phyloP scores from a whole-genome alignment of 441 rosid species.

The Sinapis alba region DNA sequence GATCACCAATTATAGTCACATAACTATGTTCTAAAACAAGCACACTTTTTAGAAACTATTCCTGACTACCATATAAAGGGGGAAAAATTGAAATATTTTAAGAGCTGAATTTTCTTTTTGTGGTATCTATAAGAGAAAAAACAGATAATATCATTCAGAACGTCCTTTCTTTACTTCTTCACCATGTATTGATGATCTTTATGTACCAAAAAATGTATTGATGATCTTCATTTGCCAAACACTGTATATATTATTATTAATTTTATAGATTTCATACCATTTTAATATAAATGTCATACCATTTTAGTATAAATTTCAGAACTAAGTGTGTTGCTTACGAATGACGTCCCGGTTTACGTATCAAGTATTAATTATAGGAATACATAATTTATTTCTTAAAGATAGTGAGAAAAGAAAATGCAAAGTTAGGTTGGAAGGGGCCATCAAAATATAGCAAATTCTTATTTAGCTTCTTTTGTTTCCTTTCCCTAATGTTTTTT shows the following conservation, averaged over 20 bases:
- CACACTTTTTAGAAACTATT: not conserved
- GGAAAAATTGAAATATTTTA: not conserved
- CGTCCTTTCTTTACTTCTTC: constrained; percentile 2
- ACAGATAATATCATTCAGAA: not conserved
- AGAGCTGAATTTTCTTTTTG: not conserved
- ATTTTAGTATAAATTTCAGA: not conserved
- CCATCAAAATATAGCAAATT: constrained; percentile 26
- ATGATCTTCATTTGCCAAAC: not conserved
- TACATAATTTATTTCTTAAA: constrained; percentile 1
- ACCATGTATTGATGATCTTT: constrained; percentile 23
- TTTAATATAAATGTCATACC: too few relatives aligned
- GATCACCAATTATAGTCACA: not conserved
- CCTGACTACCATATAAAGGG: not conserved
- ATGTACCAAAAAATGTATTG: not conserved
- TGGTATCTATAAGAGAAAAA: not conserved
- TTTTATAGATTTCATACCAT: not conserved
- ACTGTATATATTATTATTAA: not conserved
- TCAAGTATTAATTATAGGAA: constrained; percentile 13
- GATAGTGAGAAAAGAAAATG: constrained; percentile 13
- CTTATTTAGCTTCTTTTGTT: not conserved
- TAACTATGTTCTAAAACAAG: not conserved
- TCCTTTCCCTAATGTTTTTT: not conserved
- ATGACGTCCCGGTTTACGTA: constrained; percentile 39
- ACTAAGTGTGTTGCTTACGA: constrained; percentile 27
- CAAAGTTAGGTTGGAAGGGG: constrained; percentile 39